phyloP scores from a whole-genome alignment of 164 flowering plant genomes.

The Piper longum region DNA sequence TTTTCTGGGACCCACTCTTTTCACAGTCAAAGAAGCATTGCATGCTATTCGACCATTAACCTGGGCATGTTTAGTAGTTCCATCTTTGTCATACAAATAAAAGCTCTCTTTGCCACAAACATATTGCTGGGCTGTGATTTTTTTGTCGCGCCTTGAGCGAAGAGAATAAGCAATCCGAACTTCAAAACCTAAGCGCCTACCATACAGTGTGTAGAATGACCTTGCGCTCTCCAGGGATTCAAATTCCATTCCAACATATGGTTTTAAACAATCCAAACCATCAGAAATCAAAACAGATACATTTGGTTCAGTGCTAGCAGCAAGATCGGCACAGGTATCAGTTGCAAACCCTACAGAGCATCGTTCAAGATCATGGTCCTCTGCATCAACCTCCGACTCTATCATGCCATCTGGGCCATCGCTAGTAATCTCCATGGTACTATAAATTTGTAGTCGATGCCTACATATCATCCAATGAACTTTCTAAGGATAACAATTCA shows the following conservation, averaged over 20 bases:
- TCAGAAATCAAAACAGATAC: neutral
- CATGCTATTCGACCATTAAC: slow-evolving; percentile 51
- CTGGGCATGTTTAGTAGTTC: slow-evolving; percentile 4
- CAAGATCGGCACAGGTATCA: neutral
- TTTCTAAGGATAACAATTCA: neutral
- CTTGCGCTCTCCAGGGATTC: slow-evolving; percentile 54
- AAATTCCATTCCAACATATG: slow-evolving; percentile 68
- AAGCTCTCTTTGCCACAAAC: slow-evolving; percentile 48
- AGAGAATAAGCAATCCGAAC: slow-evolving; percentile 27
- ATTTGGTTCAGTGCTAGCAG: neutral
- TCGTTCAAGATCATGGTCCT: neutral
- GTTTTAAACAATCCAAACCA: slow-evolving; percentile 10
- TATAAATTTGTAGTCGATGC: neutral
- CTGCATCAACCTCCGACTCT: slow-evolving; percentile 1
- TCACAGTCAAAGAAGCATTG: slow-evolving; percentile 57
- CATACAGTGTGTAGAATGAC: slow-evolving; percentile 51
- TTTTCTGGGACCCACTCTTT: slow-evolving; percentile 56
- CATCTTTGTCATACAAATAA: slow-evolving; percentile 19
- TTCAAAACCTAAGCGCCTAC: slow-evolving; percentile 50
- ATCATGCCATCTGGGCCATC: neutral
- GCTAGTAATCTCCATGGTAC: neutral
- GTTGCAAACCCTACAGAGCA: neutral
- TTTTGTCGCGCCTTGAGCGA: slow-evolving; percentile 39
- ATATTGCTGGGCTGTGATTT: slow-evolving; percentile 28
- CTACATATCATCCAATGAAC: neutral